A percentile compares a stretch with the other conserved stretches of the same genome.
Conservation (phyloP, 169 alveolate genomes). For the Eimeria mitis region DNA sequence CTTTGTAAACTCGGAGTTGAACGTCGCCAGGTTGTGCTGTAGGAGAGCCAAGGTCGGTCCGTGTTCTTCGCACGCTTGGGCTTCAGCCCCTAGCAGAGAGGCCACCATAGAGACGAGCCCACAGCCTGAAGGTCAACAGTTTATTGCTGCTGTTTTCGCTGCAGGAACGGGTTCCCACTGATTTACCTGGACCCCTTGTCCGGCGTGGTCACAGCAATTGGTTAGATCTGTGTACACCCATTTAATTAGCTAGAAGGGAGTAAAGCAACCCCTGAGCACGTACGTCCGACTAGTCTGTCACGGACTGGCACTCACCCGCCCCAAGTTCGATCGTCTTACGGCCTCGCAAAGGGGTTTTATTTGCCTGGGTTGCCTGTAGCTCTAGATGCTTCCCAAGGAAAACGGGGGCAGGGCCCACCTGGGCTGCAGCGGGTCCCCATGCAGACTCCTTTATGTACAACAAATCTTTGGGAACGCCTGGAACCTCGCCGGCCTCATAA, state of each 20-base stretch:
- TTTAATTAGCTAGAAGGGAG: not conserved
- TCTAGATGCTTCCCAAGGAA: constrained; percentile 67
- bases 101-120: constrained; percentile 73
- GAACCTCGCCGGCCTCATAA: constrained; percentile 54
- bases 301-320: constrained; percentile 28
- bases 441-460: constrained; percentile 53
- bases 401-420: constrained; percentile 75
- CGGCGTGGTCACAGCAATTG: not conserved
- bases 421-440: constrained; percentile 73
- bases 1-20: constrained; percentile 54
- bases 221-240: not conserved
- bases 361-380: constrained; percentile 53
- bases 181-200: not conserved
- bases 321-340: constrained; percentile 67
- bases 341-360: constrained; percentile 28
- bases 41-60: constrained; percentile 30
- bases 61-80: constrained; percentile 57
- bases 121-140: constrained; percentile 42
- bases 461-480: constrained; percentile 46
- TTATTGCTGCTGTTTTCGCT: too few relatives aligned
- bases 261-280: not conserved
- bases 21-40: constrained; percentile 53
- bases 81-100: constrained; percentile 64
- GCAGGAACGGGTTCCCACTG: not conserved
- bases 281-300: not conserved